These are phyloP conservation scores for Dioscorea cayenensis DNA, from an alignment of 116 monocot species.

Conservation along the genomic window DNA sequence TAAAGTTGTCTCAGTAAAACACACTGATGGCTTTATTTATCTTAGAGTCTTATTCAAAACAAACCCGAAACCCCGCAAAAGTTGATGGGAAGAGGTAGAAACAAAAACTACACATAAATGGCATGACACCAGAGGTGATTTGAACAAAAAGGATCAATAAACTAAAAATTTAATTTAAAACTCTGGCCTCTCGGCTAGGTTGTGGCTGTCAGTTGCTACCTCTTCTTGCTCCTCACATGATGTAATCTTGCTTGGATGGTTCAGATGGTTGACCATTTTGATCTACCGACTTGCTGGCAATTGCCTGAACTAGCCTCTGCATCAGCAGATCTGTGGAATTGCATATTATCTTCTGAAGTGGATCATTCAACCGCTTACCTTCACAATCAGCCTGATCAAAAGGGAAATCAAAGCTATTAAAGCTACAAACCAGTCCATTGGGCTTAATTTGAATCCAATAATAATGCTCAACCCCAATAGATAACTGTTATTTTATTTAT, in stretches of 20 bases:
- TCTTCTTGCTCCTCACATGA: slow-evolving; percentile 82
- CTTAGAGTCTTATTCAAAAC: too few species aligned
- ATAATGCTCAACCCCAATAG: too few species aligned
- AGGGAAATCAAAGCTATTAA: neutral
- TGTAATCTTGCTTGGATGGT: slow-evolving; percentile 68
- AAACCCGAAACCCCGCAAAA: neutral
- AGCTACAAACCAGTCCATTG: neutral
- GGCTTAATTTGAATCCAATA: too few species aligned
- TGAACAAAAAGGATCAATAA: neutral
- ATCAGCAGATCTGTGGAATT: slow-evolving; percentile 47
- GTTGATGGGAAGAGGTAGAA: neutral
- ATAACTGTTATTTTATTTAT: too few species aligned
- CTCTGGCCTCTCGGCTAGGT: slow-evolving; percentile 91
- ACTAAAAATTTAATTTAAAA: neutral
- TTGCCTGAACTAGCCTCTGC: slow-evolving; percentile 42
- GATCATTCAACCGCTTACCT: slow-evolving; percentile 30
- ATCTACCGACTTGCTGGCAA: slow-evolving; percentile 27
- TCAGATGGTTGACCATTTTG: slow-evolving; percentile 37
- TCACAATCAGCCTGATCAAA: slow-evolving; percentile 43
- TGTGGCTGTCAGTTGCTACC: slow-evolving; percentile 93
- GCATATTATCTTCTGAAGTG: slow-evolving; percentile 38
- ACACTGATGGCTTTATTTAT: too few species aligned
- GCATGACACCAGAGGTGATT: neutral
- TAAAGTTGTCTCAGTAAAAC: neutral
- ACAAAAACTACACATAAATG: neutral